A percentile compares a stretch with the other conserved stretches of the same genome.
Evolutionary conservation across 169 alveolate species (phyloP).

Genomic region (Miamiensis avidus): DNA sequence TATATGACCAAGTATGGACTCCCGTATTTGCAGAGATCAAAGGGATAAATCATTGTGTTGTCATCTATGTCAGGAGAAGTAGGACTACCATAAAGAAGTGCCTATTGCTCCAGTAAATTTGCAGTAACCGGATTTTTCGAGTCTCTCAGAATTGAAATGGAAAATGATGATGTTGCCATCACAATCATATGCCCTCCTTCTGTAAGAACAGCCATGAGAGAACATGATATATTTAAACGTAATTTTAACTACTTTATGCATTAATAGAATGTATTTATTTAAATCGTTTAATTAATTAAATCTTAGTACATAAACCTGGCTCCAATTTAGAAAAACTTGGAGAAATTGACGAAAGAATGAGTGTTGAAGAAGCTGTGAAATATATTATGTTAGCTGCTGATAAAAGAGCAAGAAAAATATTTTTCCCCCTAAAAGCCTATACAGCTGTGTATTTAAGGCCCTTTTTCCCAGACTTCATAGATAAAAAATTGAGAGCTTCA

Average conservation of each 20-base stretch:
- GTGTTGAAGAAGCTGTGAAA: conserved; percentile 55
- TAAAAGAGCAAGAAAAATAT: conserved; percentile 60
- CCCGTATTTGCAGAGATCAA: conserved; percentile 47
- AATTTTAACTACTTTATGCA: no score
- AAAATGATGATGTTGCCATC: conserved; percentile 54
- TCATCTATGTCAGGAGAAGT: conserved; percentile 73
- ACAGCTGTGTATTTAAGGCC: conserved; percentile 61
- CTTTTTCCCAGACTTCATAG: conserved; percentile 66
- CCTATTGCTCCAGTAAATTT: conserved; percentile 69
- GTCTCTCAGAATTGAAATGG: conserved; percentile 56
- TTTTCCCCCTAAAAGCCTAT: conserved; percentile 66
- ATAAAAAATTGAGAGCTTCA: conserved; percentile 43
- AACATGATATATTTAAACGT: conserved; percentile 8
- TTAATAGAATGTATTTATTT: neutral
- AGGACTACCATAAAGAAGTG: conserved; percentile 68
- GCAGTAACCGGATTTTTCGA: conserved; percentile 80
- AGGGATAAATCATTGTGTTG: conserved; percentile 65
- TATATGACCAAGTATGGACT: conserved; percentile 64
- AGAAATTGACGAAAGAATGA: conserved; percentile 52
- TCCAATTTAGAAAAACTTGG: conserved; percentile 33
- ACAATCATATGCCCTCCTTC: conserved; percentile 73
- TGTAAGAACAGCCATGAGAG: conserved; percentile 51
- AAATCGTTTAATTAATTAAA: neutral
- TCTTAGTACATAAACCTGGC: conserved; percentile 44
- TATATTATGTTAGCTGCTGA: conserved; percentile 63